These are phyloP conservation scores for Microascus cirrosus DNA, from an alignment of 2,329 filamentous ascomycete genomes.

Conservation along the genomic window DNA sequence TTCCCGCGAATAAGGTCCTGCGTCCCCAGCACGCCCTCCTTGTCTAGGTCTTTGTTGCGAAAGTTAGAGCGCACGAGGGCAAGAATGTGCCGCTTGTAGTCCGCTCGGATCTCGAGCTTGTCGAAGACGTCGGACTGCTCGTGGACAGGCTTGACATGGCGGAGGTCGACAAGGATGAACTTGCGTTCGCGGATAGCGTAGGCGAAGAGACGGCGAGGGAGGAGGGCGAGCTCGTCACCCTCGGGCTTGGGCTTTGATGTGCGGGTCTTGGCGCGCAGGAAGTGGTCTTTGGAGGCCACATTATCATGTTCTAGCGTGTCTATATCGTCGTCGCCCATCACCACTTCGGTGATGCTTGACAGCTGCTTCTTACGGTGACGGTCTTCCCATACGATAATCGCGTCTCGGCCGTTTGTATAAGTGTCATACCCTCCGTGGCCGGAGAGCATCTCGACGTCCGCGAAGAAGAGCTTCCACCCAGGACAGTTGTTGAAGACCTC, in stretches of 20 bases:
- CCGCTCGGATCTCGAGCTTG: slow-evolving; percentile 48
- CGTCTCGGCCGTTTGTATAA: no score
- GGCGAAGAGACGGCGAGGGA: slow-evolving; percentile 28
- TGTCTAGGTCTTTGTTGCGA: no score
- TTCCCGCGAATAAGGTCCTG: no score
- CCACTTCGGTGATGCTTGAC: no score
- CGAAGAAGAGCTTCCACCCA: slow-evolving; percentile 21
- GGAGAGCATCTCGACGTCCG: slow-evolving; percentile 19
- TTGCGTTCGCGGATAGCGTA: slow-evolving; percentile 27
- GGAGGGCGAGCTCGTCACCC: slow-evolving; percentile 53
- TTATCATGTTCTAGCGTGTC: no score
- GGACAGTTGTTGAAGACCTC: slow-evolving; percentile 35
- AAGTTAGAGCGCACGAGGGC: no score
- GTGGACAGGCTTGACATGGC: slow-evolving; percentile 21
- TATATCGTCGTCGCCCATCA: no score
- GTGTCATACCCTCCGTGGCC: slow-evolving; percentile 20
- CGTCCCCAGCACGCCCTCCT: no score
- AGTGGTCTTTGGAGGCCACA: slow-evolving; percentile 23
- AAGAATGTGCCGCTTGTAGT: no score
- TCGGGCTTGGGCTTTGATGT: slow-evolving; percentile 40
- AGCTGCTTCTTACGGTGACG: no score
- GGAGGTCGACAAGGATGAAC: slow-evolving; percentile 24
- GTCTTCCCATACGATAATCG: no score
- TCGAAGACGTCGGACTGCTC: slow-evolving; percentile 24
- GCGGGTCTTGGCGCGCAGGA: slow-evolving; percentile 23